Conservation (phyloP, 495 filamentous ascomycete genomes). For the Aspergillus panamensis region DNA sequence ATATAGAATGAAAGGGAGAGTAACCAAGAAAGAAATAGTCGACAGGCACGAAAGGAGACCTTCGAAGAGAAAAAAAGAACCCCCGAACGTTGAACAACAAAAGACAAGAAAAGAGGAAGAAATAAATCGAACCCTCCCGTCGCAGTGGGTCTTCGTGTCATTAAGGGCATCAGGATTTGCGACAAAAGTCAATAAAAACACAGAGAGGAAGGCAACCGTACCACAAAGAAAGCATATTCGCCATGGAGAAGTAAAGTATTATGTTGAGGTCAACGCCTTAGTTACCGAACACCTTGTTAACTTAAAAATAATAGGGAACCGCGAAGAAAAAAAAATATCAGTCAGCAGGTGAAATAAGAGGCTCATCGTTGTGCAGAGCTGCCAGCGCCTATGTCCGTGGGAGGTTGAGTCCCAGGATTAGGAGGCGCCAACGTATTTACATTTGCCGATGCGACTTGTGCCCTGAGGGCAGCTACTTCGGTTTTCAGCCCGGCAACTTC, state of each 20-base stretch:
- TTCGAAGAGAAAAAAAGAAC: background rate
- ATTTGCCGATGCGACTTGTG: constrained; percentile 38
- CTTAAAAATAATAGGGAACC: too few species aligned
- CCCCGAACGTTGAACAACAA: background rate
- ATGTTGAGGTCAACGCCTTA: background rate
- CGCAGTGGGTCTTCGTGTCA: constrained; percentile 13
- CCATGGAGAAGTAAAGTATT: constrained; percentile 1
- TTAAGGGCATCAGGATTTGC: constrained; percentile 10
- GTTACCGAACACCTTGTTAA: background rate
- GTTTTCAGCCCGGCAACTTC: constrained; percentile 36
- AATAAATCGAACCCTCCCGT: background rate
- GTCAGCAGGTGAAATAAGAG: background rate
- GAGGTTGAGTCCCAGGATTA: constrained; percentile 23
- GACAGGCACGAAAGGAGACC: background rate
- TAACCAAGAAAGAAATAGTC: constrained; percentile 1
- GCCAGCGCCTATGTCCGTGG: constrained; percentile 25
- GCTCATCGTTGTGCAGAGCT: constrained; percentile 19
- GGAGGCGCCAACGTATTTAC: constrained; percentile 25
- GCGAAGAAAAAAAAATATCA: background rate
- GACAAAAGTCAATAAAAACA: constrained; percentile 11
- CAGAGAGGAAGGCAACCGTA: constrained; percentile 7
- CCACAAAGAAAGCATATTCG: constrained; percentile 2
- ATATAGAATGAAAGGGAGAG: constrained; percentile 7
- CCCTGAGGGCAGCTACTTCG: constrained; percentile 40
- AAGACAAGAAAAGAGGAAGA: background rate